Conservation (phyloP, 805 yeast species). For the Hanseniaspora clermontiae region DNA sequence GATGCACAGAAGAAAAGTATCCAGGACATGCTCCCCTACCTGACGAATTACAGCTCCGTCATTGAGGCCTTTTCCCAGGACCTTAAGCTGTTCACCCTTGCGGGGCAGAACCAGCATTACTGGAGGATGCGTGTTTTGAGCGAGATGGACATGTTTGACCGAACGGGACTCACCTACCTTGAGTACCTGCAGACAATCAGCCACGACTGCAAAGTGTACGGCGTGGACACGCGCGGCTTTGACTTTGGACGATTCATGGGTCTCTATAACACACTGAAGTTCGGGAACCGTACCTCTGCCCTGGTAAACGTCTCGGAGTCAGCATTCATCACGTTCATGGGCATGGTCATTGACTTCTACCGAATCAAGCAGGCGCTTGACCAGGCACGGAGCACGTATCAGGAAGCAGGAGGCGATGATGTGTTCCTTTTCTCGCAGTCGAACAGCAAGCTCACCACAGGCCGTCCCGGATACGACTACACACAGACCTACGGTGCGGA, state of each 20-base stretch:
- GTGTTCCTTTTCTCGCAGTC: background rate
- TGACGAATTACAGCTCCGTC: conserved; percentile 4
- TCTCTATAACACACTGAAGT: background rate
- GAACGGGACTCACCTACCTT: background rate
- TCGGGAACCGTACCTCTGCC: background rate
- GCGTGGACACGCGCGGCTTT: background rate
- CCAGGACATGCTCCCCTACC: conserved; percentile 4
- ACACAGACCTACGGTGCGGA: conserved; percentile 13
- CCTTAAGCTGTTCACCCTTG: background rate
- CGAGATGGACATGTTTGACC: conserved; percentile 15
- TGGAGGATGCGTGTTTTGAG: background rate
- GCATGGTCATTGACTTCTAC: conserved; percentile 1
- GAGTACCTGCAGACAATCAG: background rate
- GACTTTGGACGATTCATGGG: conserved; percentile 2
- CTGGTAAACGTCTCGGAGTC: background rate
- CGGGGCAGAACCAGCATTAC: background rate
- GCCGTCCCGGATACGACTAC: conserved; percentile 18
- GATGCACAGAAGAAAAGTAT: background rate
- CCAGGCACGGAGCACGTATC: background rate
- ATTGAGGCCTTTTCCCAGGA: conserved; percentile 9
- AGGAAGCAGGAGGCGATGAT: background rate
- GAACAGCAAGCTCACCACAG: background rate
- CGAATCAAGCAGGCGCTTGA: conserved; percentile 3
- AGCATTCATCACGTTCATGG: conserved; percentile 9
- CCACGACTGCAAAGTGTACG: background rate